Percentiles rank a stretch among this genome's conserved stretches.
These are phyloP conservation scores for Glycine tomentella DNA, from an alignment of 306 rosid species.

Conservation along the genomic window DNA sequence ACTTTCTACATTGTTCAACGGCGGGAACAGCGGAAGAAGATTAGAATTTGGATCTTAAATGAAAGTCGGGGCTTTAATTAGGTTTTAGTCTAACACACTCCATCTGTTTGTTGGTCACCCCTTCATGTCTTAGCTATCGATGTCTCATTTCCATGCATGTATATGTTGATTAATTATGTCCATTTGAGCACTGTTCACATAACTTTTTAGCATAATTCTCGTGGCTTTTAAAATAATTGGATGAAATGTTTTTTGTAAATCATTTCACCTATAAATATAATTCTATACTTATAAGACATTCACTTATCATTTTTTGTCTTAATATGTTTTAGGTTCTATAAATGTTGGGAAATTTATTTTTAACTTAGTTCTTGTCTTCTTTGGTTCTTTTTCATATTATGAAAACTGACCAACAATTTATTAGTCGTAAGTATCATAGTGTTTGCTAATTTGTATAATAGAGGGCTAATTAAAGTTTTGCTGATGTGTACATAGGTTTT, in stretches of 20 bases:
- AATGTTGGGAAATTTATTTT: not conserved
- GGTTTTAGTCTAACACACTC: conserved; percentile 26
- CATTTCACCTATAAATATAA: not conserved
- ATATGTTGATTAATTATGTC: conserved; percentile 36
- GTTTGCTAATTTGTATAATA: not conserved
- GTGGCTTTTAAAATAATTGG: not conserved
- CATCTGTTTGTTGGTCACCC: conserved; percentile 25
- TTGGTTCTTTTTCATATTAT: not conserved
- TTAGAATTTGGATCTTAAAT: conserved; percentile 40
- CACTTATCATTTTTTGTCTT: too few relatives aligned
- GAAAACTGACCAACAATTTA: not conserved
- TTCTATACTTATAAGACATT: not conserved
- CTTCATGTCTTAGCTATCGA: conserved; percentile 11
- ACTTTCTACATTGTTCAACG: conserved; percentile 53
- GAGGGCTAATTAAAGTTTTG: not conserved
- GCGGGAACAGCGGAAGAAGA: conserved; percentile 55
- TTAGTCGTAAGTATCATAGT: not conserved
- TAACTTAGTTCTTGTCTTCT: not conserved
- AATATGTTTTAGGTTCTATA: not conserved
- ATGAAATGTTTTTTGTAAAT: not conserved
- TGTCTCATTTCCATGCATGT: conserved; percentile 29
- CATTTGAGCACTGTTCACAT: not conserved
- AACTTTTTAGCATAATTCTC: conserved; percentile 9
- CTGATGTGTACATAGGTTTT: not conserved
- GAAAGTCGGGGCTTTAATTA: conserved; percentile 16